Conservation (phyloP, 1,139 yeast genomes). For the Yamadazyma sp. region DNA sequence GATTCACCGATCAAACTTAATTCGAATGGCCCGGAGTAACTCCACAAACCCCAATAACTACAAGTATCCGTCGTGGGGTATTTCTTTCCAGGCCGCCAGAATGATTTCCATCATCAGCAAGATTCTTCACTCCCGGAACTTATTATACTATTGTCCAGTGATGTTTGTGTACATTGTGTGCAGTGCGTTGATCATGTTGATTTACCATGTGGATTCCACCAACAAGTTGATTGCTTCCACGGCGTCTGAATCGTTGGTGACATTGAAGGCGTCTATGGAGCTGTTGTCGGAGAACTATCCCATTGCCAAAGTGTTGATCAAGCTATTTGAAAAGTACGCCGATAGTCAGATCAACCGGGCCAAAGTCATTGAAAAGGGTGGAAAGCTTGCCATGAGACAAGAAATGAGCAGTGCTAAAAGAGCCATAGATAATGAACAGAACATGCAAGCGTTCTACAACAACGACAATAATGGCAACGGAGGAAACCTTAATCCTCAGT, state of each 20-base stretch:
- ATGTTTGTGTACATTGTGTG: slow-evolving; percentile 58
- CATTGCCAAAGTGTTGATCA: slow-evolving; percentile 42
- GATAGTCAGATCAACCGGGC: slow-evolving; percentile 47
- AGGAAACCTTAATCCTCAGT: slow-evolving; percentile 8
- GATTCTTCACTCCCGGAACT: slow-evolving; percentile 52
- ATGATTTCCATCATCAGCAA: slow-evolving; percentile 72
- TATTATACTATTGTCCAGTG: slow-evolving; percentile 56
- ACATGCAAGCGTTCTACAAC: slow-evolving; percentile 20
- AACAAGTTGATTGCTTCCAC: slow-evolving; percentile 57
- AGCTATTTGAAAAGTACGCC: slow-evolving; percentile 47
- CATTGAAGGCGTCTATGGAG: slow-evolving; percentile 51
- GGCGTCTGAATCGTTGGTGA: slow-evolving; percentile 57
- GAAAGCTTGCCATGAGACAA: slow-evolving; percentile 39
- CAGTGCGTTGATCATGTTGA: slow-evolving; percentile 70
- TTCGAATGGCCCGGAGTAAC: slow-evolving; percentile 47
- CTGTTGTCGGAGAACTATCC: slow-evolving; percentile 52
- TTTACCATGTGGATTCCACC: slow-evolving; percentile 70
- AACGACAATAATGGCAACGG: slow-evolving; percentile 8
- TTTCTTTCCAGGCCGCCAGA: slow-evolving; percentile 82
- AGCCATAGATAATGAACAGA: slow-evolving; percentile 24
- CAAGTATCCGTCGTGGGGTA: slow-evolving; percentile 79
- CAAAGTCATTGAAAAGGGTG: slow-evolving; percentile 40
- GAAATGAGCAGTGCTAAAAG: slow-evolving; percentile 31
- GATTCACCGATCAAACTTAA: slow-evolving; percentile 70
- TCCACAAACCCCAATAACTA: slow-evolving; percentile 48